A percentile compares a stretch with the other conserved stretches of the same genome.
These are phyloP conservation scores for Hortaea werneckii DNA, from an alignment of 2,329 filamentous ascomycete genomes.

Conservation along the genomic window DNA sequence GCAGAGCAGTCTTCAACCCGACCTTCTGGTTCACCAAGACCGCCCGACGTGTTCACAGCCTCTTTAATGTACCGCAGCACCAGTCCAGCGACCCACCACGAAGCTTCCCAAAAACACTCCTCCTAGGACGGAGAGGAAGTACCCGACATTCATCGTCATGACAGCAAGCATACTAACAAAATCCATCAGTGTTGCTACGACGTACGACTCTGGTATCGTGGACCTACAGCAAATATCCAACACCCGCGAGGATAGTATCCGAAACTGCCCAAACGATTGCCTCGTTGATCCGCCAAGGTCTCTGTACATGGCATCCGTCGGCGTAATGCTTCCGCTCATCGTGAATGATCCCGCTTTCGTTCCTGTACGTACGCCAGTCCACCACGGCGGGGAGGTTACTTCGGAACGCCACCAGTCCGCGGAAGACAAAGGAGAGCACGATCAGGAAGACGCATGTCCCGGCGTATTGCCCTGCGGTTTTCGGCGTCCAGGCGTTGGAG, in stretches of 20 bases:
- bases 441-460: constrained; percentile 84
- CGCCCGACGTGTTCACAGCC: no score
- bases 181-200: constrained; percentile 4
- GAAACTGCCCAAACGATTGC: constrained; percentile 61
- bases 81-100: constrained; percentile 17
- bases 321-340: not conserved
- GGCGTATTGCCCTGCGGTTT: constrained; percentile 59
- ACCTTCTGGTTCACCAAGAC: no score
- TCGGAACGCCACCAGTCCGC: constrained; percentile 34
- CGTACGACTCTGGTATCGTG: not conserved
- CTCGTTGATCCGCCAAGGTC: constrained; percentile 71
- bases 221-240: constrained; percentile 75
- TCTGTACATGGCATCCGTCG: constrained; percentile 25
- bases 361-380: constrained; percentile 3
- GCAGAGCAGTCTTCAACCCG: not conserved
- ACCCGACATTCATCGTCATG: constrained; percentile 80
- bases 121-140: constrained; percentile 64
- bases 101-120: constrained; percentile 63
- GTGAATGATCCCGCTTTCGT: not conserved
- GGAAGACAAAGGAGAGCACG: constrained; percentile 57
- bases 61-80: constrained; percentile 1
- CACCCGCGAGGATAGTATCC: constrained; percentile 58
- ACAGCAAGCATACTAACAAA: constrained; percentile 71
- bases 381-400: constrained; percentile 12
- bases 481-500: constrained; percentile 62